phyloP scores from a whole-genome alignment of 805 yeast species.

The Candida vartiovaarae region DNA sequence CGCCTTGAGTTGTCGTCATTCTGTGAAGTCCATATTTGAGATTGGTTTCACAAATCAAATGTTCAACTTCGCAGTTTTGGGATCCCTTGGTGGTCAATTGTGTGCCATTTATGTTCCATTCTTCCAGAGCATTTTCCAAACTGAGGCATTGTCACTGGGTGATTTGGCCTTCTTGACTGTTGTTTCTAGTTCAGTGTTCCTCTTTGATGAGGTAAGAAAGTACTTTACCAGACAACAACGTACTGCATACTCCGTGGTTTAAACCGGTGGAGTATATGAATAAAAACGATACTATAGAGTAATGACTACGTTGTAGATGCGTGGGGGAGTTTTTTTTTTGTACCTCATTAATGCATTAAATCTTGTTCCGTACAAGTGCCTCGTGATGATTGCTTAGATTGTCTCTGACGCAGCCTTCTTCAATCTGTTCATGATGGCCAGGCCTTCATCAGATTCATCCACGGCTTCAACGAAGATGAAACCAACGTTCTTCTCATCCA shows the following conservation, averaged over 20 bases:
- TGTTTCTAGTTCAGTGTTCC: slow-evolving; percentile 73
- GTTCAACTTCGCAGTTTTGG: slow-evolving; percentile 90
- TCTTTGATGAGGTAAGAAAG: slow-evolving; percentile 81
- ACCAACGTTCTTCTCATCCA: slow-evolving; percentile 61
- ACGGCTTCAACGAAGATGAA: slow-evolving; percentile 81
- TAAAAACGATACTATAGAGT: too few relatives aligned
- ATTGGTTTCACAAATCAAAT: slow-evolving; percentile 76
- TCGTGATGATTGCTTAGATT: slow-evolving; percentile 15
- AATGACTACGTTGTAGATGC: too few relatives aligned
- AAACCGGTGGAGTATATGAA: not conserved
- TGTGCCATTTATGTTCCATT: slow-evolving; percentile 92
- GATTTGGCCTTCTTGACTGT: slow-evolving; percentile 60
- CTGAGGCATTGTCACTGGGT: slow-evolving; percentile 73
- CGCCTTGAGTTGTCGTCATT: slow-evolving; percentile 89
- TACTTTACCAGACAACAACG: slow-evolving; percentile 22
- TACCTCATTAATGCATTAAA: too few relatives aligned
- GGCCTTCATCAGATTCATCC: slow-evolving; percentile 67
- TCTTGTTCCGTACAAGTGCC: too few relatives aligned
- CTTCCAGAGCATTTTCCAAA: slow-evolving; percentile 87
- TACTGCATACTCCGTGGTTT: slow-evolving; percentile 22
- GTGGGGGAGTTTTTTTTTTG: too few relatives aligned
- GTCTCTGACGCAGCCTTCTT: slow-evolving; percentile 70
- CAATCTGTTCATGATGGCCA: slow-evolving; percentile 91
- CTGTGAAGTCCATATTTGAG: slow-evolving; percentile 74
- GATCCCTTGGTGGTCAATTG: slow-evolving; percentile 83